Conservation (phyloP, 768 basidiomycete species). For the Xerocomellus dryophilus region DNA sequence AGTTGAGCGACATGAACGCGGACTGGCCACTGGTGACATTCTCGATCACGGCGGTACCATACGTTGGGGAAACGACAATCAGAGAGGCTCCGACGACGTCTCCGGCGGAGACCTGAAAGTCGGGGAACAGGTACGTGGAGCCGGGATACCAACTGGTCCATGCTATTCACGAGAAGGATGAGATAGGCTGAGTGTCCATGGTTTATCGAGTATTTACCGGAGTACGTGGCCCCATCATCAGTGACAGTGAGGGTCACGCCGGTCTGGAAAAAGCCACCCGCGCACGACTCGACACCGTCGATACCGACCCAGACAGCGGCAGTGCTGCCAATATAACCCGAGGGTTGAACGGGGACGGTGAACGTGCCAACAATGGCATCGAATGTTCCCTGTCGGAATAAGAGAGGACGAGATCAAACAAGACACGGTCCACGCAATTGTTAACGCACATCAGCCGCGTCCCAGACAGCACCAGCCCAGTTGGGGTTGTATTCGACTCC, state of each 20-base stretch:
- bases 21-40: slow-evolving; percentile 5
- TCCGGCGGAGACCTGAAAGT: not conserved
- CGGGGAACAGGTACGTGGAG: not conserved
- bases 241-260: slow-evolving; percentile 1
- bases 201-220: not conserved
- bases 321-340: not conserved
- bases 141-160: slow-evolving; percentile 7
- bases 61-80: not conserved
- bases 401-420: not conserved
- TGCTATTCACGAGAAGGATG: slow-evolving; percentile 1
- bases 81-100: slow-evolving; percentile 1
- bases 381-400: slow-evolving; percentile 5
- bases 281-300: slow-evolving; percentile 7
- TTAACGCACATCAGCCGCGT: not conserved
- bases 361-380: not conserved
- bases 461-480: slow-evolving; percentile 1
- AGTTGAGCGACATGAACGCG: not conserved
- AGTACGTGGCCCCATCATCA: not conserved
- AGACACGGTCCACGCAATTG: not conserved
- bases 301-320: slow-evolving; percentile 5
- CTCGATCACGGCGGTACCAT: slow-evolving; percentile 4
- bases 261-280: not conserved
- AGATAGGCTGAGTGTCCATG: not conserved
- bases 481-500: not conserved
- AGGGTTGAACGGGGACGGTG: not conserved